These are phyloP conservation scores for Pseudogymnoascus sp. DNA, from an alignment of 2,329 filamentous ascomycete genomes.

Conservation along the genomic window DNA sequence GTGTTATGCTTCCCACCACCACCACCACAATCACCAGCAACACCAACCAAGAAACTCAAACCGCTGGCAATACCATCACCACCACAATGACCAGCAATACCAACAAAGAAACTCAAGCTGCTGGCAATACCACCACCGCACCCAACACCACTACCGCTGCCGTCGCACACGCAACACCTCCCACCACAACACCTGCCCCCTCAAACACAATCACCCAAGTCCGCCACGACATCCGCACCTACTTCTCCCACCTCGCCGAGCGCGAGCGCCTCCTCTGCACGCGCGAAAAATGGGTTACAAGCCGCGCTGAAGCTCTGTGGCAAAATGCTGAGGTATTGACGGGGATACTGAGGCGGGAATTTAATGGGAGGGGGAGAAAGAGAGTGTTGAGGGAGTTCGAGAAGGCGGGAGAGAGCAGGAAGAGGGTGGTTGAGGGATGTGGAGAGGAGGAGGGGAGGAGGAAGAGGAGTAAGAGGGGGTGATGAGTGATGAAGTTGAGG, in stretches of 20 bases:
- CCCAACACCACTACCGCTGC: not conserved
- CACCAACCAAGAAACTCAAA: not conserved
- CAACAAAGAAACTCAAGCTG: not conserved
- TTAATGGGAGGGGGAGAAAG: not conserved
- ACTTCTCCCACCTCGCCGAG: not conserved
- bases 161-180: not conserved
- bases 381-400: not conserved
- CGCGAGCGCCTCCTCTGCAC: not conserved
- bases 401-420: no score
- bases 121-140: not conserved
- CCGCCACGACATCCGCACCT: not conserved
- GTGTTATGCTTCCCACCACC: not conserved
- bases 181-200: not conserved
- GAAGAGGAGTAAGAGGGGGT: not conserved
- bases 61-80: not conserved
- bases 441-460: not conserved
- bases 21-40: not conserved
- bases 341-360: not conserved
- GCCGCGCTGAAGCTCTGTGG: not conserved
- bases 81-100: not conserved
- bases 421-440: not conserved
- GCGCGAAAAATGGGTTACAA: not conserved
- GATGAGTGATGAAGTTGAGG: slow-evolving; percentile 59
- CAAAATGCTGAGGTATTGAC: not conserved
- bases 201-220: not conserved